phyloP scores from a whole-genome alignment of 305 asterid species.

The Solanum hybrid region DNA sequence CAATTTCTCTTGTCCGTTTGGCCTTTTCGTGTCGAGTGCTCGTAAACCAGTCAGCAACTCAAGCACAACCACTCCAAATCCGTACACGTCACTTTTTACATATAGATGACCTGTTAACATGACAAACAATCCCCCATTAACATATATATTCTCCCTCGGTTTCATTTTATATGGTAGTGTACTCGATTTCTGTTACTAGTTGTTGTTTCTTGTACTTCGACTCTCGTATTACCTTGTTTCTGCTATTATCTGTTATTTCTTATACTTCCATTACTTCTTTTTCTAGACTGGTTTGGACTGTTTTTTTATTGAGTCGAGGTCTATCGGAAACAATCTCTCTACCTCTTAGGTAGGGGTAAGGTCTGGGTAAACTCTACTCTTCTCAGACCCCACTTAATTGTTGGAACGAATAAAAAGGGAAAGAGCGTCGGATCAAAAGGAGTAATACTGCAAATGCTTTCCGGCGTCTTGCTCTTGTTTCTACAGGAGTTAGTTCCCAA shows the following conservation, averaged over 20 bases:
- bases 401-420: not conserved
- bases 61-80: constrained; percentile 39
- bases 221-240: not conserved
- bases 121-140: not conserved
- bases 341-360: not conserved
- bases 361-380: not conserved
- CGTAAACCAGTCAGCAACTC: constrained; percentile 40
- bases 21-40: constrained; percentile 25
- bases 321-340: not conserved
- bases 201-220: not conserved
- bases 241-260: not conserved
- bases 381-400: not conserved
- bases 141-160: not conserved
- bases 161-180: not conserved
- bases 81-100: constrained; percentile 39
- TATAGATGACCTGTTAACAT: constrained; percentile 27
- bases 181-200: not conserved
- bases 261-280: not conserved
- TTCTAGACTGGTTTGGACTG: not conserved
- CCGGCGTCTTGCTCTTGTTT: not conserved
- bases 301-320: not conserved
- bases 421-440: not conserved
- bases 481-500: not conserved
- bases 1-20: constrained; percentile 19
- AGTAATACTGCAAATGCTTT: not conserved